A percentile compares a stretch with the other conserved stretches of the same genome.
Evolutionary conservation across 2,329 filamentous ascomycete genomes (phyloP).

Genomic region (Fulvia fulva): DNA sequence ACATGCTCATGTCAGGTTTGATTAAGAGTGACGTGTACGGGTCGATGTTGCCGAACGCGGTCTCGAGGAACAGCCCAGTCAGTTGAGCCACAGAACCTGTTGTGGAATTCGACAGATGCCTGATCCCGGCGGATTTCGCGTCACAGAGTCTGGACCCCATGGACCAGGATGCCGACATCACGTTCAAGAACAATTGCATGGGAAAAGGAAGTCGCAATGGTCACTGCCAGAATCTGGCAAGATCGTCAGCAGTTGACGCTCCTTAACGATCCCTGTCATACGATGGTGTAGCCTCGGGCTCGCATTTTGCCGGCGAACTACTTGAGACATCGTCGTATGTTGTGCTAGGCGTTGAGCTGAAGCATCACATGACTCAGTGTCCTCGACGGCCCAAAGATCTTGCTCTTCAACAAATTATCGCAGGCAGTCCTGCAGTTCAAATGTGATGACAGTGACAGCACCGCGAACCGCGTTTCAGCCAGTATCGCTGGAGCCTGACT

Average conservation of each 20-base stretch:
- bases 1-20: no score
- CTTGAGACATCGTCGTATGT: neutral
- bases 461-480: neutral
- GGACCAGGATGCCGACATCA: no score
- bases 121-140: neutral
- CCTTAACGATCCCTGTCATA: neutral
- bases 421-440: neutral
- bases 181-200: neutral
- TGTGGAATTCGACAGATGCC: neutral
- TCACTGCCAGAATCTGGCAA: neutral
- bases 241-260: neutral
- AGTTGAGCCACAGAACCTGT: neutral
- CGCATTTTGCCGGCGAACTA: neutral
- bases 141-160: neutral
- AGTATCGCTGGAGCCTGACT: neutral
- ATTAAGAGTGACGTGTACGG: neutral
- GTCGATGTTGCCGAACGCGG: neutral
- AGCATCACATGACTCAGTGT: neutral
- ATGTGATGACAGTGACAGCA: neutral
- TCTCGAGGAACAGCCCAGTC: neutral
- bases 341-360: neutral
- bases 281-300: neutral
- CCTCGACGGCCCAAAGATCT: neutral
- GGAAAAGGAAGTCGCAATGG: neutral
- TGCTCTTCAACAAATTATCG: neutral